Base-by-base conservation (phyloP, 2,329 filamentous ascomycete species). In the Fusarium pseudonygamai region DNA sequence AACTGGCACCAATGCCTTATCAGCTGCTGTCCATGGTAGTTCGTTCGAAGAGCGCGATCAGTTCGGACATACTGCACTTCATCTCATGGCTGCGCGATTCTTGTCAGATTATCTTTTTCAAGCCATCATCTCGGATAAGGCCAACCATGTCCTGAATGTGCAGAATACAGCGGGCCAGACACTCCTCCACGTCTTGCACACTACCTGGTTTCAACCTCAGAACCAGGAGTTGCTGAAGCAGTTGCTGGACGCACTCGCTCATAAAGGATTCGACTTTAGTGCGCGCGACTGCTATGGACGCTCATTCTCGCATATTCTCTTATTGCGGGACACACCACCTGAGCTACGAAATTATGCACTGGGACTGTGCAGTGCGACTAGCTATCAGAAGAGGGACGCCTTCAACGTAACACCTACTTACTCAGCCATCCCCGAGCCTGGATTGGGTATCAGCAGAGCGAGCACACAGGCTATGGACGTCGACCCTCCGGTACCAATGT, bases 271-370 rank as follows among this genome's bases (percentile, higher is more conserved):
- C 28, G 74, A 81, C 57, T 58, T 87, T 34, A 79, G 80, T 26
- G 74, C 78, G 5, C 78, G 79, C 20, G 88, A 90, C 69, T 77
- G 82, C 42, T 89, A 88, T 69, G 88, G 88, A 2, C 86, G 88
- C 43, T 88, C 83, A 10, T 82, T 87, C 49, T 87, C 88, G 36
- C 88, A 90, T 72, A 78, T 84, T 7, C 78, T 87, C 1, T 61
- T 75, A 76, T 78, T 47, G 61, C 64, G 78, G 78, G 49, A 78
- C 77, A 20, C 80, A 79, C 32, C 77, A 2, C 78, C 80, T 6
- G 73, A 77, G n/a, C 67, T 85, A 7, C 75, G 85, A 16, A 67
- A 67, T 45, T 18, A 58, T 18, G 40, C 66, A 4, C 34, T 74
- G 14, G 79, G 79, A 12, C 69, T 77, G 5, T 83, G 83, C 56